Evolutionary conservation across 2,329 filamentous ascomycete species (phyloP).

Genomic region (Anthostomella pinea): DNA sequence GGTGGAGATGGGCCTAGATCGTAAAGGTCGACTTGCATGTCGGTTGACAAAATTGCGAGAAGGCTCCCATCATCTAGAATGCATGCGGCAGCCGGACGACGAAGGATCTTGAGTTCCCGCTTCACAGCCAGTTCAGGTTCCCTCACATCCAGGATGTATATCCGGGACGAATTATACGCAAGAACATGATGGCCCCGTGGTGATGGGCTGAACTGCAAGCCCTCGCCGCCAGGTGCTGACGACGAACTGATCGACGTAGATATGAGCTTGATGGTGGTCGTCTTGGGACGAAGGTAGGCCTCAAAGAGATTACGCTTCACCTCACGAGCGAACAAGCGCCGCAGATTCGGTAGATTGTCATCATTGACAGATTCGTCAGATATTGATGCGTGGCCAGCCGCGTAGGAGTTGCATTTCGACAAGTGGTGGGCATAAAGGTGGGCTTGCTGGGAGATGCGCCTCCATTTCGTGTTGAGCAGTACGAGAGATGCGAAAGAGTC

Average conservation of each 20-base stretch:
- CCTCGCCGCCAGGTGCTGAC: slow-evolving; percentile 78
- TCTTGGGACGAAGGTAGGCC: slow-evolving; percentile 66
- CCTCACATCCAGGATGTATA: slow-evolving; percentile 72
- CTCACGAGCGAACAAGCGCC: slow-evolving; percentile 65
- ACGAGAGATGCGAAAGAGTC: slow-evolving; percentile 65
- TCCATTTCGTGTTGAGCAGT: slow-evolving; percentile 64
- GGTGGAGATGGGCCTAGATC: slow-evolving; percentile 63
- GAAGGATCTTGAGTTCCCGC: slow-evolving; percentile 75
- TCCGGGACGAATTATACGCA: slow-evolving; percentile 80
- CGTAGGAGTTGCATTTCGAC: slow-evolving; percentile 57
- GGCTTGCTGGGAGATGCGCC: slow-evolving; percentile 59
- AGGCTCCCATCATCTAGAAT: slow-evolving; percentile 75
- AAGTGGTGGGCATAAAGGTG: slow-evolving; percentile 64
- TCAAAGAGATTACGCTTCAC: slow-evolving; percentile 77
- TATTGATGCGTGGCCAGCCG: slow-evolving; percentile 43
- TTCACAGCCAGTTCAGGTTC: slow-evolving; percentile 59
- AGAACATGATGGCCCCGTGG: slow-evolving; percentile 71
- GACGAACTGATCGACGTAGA: slow-evolving; percentile 83
- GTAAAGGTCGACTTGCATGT: slow-evolving; percentile 86
- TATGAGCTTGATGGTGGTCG: slow-evolving; percentile 74
- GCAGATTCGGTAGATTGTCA: slow-evolving; percentile 57
- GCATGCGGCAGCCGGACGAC: slow-evolving; percentile 72
- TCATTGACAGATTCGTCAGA: slow-evolving; percentile 38
- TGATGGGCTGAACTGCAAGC: slow-evolving; percentile 80
- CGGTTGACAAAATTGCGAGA: slow-evolving; percentile 75